Base-by-base conservation (phyloP, 257 asterid species). In the Nicotiana paniculata region DNA sequence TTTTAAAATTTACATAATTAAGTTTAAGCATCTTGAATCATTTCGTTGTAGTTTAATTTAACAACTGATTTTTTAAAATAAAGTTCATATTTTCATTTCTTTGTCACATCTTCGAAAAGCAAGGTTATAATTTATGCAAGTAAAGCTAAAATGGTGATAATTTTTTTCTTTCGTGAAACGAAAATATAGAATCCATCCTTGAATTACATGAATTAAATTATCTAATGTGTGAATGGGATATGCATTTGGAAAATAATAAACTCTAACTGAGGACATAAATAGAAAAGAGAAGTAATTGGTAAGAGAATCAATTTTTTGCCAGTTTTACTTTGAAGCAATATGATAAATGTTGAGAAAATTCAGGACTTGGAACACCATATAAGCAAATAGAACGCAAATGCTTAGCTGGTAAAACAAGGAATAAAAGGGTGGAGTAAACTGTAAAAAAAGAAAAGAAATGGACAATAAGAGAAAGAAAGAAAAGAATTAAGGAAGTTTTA, bases 341-440 rank as follows among this genome's bases (percentile, higher is more conserved):
- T 48, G 62, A 48, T 24, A 6, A 72, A n/a, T 72, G 59, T 61
- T 21, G 16, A 59, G 11, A 70, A 69, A 70, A 70, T n/a, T 11
- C 5, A 39, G 13, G 58, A 43, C 6, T 39, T 37, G 54, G 26
- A 35, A 68, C 77, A 35, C 26, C 2, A 9, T 18, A 15, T 12
- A 7, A 48, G 26, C 26, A 48, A 48, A 48, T 48, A 48, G 16
- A 48, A 48, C 24, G 77, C 4, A 74, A 74, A 51, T 74, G 63
- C 79, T 51, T 74, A 74, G 63, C 62, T 74, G 79, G 32, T 74
- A 74, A 74, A 74, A 74, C 63, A 74, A 74, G 79, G 61, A 15
- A 48, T 43, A 2, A 26, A 6, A 26, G 62, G 62, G 9, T 74
- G 63, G 62, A 74, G 79, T 74, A 74, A 51, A 74, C 16, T 74